Percentiles rank a stretch among this genome's conserved stretches.
Evolutionary conservation across 306 rosid species (phyloP).

Genomic region (Adenanthera pavonina): DNA sequence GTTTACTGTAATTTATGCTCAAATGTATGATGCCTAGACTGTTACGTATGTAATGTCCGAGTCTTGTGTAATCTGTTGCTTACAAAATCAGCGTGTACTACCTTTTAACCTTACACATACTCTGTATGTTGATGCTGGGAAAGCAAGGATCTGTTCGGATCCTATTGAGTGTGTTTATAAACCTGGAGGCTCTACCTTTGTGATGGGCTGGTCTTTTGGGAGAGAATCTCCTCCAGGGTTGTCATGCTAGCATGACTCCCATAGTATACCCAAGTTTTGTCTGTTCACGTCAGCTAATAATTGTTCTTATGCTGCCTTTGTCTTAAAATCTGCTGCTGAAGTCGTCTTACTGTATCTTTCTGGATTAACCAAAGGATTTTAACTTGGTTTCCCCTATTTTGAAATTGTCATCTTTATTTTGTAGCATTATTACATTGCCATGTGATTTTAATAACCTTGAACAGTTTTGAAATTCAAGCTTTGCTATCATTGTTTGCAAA

Average conservation of each 20-base stretch:
- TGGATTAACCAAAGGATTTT: not conserved
- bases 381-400: not conserved
- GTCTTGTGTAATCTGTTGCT: not conserved
- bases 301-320: not conserved
- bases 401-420: not conserved
- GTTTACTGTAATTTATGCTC: not conserved
- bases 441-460: not conserved
- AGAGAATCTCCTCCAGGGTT: not conserved
- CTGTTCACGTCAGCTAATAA: not conserved
- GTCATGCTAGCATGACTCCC: not conserved
- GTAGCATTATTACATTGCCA: not conserved
- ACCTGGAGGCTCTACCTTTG: not conserved
- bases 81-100: not conserved
- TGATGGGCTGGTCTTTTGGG: not conserved
- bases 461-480: not conserved
- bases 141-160: not conserved
- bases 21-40: not conserved
- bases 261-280: not conserved
- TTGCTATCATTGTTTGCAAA: not conserved
- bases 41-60: not conserved
- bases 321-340: not conserved
- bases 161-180: not conserved
- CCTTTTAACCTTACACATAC: conserved; percentile 8
- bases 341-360: not conserved
- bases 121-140: not conserved